Evolutionary conservation across 495 filamentous ascomycete species (phyloP).

Genomic region (Chaetomidium leptoderma): DNA sequence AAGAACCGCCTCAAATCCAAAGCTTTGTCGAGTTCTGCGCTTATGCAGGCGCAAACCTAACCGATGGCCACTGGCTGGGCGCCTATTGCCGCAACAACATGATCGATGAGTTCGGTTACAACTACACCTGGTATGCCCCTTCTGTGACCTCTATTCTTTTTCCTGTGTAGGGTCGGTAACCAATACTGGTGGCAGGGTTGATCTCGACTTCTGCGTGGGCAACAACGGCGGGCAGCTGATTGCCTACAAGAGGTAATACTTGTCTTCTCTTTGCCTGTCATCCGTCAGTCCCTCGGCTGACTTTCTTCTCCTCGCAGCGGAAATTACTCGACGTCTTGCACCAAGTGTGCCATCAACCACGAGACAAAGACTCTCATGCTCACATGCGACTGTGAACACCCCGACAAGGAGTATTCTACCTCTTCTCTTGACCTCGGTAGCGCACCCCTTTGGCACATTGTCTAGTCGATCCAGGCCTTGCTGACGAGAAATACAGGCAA

Average conservation of each 20-base stretch:
- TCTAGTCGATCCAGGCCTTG: neutral
- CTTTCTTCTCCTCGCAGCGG: constrained; percentile 12
- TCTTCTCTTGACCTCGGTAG: constrained; percentile 23
- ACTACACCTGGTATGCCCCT: constrained; percentile 22
- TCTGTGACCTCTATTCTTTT: neutral
- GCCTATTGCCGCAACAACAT: constrained; percentile 21
- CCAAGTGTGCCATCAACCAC: constrained; percentile 13
- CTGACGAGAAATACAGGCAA: constrained; percentile 18
- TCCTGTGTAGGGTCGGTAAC: neutral
- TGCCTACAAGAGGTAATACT: constrained; percentile 15
- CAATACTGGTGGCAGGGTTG: constrained; percentile 9
- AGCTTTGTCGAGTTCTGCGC: constrained; percentile 18
- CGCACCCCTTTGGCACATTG: neutral
- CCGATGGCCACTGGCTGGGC: constrained; percentile 20
- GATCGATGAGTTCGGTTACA: constrained; percentile 18
- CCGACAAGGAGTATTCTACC: neutral
- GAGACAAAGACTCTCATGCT: constrained; percentile 13
- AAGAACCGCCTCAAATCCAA: neutral
- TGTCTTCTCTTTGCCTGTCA: no score
- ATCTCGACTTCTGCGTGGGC: constrained; percentile 24
- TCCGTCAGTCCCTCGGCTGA: neutral
- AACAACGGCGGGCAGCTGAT: constrained; percentile 20
- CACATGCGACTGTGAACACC: constrained; percentile 15
- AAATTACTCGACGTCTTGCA: constrained; percentile 20
- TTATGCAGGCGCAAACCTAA: constrained; percentile 14